Evolutionary conservation across 768 basidiomycete species (phyloP).

Genomic region (Boletellus ananas): DNA sequence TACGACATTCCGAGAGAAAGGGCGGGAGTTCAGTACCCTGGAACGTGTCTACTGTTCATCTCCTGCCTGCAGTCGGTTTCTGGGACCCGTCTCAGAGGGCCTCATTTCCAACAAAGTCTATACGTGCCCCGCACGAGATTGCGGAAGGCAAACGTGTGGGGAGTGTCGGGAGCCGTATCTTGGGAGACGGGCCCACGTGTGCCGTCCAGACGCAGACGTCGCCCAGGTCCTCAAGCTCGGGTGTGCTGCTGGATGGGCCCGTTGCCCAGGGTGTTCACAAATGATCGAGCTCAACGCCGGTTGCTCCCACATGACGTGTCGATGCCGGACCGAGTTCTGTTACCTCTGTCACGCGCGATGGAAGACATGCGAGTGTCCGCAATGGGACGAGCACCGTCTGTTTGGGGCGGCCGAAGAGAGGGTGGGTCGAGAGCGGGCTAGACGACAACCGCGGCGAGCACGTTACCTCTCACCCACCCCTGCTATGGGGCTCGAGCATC

Average conservation of each 20-base stretch:
- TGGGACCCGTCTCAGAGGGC: conserved; percentile 30
- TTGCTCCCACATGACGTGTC: conserved; percentile 41
- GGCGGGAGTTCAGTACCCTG: conserved; percentile 29
- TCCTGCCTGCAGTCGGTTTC: conserved; percentile 34
- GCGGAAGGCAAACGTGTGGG: conserved; percentile 23
- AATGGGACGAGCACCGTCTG: conserved; percentile 56
- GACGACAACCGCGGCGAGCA: conserved; percentile 18
- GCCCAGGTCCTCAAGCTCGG: conserved; percentile 26
- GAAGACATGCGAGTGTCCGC: conserved; percentile 61
- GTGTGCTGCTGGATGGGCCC: conserved; percentile 31
- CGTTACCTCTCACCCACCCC: neutral
- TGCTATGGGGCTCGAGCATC: neutral
- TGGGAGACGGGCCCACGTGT: conserved; percentile 23
- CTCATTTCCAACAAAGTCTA: conserved; percentile 22
- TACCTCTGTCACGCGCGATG: conserved; percentile 51
- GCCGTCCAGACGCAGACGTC: conserved; percentile 23
- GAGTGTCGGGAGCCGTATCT: conserved; percentile 23
- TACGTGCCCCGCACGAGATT: conserved; percentile 18
- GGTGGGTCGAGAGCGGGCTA: conserved; percentile 38
- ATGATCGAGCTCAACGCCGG: conserved; percentile 37
- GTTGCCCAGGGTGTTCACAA: conserved; percentile 38
- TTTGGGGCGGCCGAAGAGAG: conserved; percentile 42
- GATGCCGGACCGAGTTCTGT: conserved; percentile 38
- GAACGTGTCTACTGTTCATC: conserved; percentile 38
- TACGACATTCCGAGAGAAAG: conserved; percentile 23